These are phyloP conservation scores for Russula brevipes DNA, from an alignment of 768 basidiomycete genomes.

Conservation along the genomic window DNA sequence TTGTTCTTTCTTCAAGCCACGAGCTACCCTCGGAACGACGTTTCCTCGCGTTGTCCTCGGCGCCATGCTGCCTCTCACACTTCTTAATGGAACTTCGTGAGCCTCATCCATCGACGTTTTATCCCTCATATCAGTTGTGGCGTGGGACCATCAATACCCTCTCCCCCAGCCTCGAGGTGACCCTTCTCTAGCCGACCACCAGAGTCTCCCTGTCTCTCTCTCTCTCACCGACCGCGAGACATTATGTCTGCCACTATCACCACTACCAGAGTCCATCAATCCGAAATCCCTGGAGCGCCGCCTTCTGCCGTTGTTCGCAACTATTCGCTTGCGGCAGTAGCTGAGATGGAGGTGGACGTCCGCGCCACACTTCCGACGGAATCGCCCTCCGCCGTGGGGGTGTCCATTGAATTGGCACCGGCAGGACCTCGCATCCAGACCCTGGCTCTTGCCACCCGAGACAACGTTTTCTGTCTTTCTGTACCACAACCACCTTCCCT, in stretches of 20 bases:
- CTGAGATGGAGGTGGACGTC: constrained; percentile 1
- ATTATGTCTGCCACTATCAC: not conserved
- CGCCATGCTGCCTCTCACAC: too few species aligned
- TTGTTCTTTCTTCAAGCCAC: not conserved
- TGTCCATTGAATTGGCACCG: constrained; percentile 1
- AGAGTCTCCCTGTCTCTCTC: not conserved
- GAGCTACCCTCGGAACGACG: not conserved
- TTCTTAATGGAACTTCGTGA: too few species aligned
- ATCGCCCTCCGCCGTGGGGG: not conserved
- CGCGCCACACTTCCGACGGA: not conserved
- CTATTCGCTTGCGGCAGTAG: not conserved
- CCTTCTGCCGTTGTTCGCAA: not conserved
- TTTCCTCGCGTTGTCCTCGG: too few species aligned
- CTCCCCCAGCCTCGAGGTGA: not conserved
- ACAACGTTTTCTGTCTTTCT: constrained; percentile 3
- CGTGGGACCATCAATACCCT: not conserved
- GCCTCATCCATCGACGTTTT: too few species aligned
- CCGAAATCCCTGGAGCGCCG: not conserved
- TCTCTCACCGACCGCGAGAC: not conserved
- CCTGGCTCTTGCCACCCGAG: not conserved
- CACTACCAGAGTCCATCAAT: not conserved
- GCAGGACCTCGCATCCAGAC: not conserved
- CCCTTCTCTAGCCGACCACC: not conserved
- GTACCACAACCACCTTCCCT: not conserved
- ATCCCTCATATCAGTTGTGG: not conserved